Evolutionary conservation across 495 filamentous ascomycete genomes (phyloP), one percentile per base, ranked within the genome.

Genomic region (Saxispiralis lemnorum): DNA sequence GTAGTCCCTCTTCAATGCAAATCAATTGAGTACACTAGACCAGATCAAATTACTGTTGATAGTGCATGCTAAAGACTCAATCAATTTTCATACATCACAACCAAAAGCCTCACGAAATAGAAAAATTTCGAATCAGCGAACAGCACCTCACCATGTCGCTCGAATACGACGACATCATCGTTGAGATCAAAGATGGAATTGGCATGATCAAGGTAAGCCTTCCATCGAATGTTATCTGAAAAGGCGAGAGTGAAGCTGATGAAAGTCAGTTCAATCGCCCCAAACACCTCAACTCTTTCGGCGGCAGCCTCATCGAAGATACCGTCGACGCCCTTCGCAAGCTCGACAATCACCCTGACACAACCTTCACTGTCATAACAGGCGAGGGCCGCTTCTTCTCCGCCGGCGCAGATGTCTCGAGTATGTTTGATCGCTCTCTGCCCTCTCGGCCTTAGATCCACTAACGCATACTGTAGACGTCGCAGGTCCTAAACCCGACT

Each of bases 341-440:
- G n/a, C 51, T 60, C 11, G 43, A 58, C 34, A 41, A 58, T 12
- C 50, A 60, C 37, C 57, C 57, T 6, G 55, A 56, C 10, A 60
- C 55, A 7, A 37, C 52, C 2, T 58, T 60, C 36, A 60, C 57
- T 0, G 53, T 60, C 6, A 38, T 60, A 2, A 60, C 57, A 0
- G 57, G 57, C 18, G 55, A 56, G 19, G 57, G 57, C 6, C 44
- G 57, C 6, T 60, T 60, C 43, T 60, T 60, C 51, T 54, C 49
- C 16, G 50, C 57, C 1, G 57, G 57, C 21, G 57, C 57, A 4
- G 57, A 60, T 48, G 57, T 60, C 9, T 52, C 52, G 21, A 53
- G 52, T 47, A 38, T 16, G 24, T 12, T 14, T 20, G 6, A 39
- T 20, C 38, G 6, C 12, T 16, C 33, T n/a, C 32, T 35, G 1